A percentile compares a stretch with the other conserved stretches of the same genome.
Conservation (phyloP, 2,329 filamentous ascomycete species). For the Diaporthe humulicola region DNA sequence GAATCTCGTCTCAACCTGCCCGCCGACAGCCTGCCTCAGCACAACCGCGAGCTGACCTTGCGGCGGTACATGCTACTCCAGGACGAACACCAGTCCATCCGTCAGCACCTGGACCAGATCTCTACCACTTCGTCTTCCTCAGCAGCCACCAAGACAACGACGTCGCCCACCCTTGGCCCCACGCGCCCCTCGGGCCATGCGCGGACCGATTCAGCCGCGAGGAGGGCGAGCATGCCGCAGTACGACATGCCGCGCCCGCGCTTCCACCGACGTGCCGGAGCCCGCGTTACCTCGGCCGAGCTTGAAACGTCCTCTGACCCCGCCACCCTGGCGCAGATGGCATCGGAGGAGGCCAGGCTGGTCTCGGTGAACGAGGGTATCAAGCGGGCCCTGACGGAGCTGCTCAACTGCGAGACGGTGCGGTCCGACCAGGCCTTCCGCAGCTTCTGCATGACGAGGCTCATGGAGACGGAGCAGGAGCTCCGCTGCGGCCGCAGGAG, state of each 20-base stretch:
- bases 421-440: conserved; percentile 65
- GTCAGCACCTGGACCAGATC: conserved; percentile 64
- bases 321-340: conserved; percentile 62
- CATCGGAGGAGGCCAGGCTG: conserved; percentile 65
- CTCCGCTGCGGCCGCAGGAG: conserved; percentile 66
- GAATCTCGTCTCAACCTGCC: conserved; percentile 10
- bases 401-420: conserved; percentile 71
- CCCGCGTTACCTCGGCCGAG: conserved; percentile 39
- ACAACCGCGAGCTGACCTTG: conserved; percentile 62
- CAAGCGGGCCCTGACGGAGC: conserved; percentile 71
- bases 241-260: conserved; percentile 41
- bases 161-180: conserved; percentile 42
- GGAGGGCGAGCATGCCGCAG: conserved; percentile 39
- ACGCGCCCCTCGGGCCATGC: conserved; percentile 31
- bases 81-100: conserved; percentile 67
- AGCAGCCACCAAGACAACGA: conserved; percentile 67
- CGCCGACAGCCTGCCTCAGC: conserved; percentile 42
- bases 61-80: conserved; percentile 68
- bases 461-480: conserved; percentile 73
- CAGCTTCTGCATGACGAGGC: conserved; percentile 69
- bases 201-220: conserved; percentile 40
- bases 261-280: conserved; percentile 50
- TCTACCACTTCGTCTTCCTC: conserved; percentile 52
- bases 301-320: conserved; percentile 60
- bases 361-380: conserved; percentile 71